phyloP scores from a whole-genome alignment of 2,329 filamentous ascomycete genomes.

The Epicoccum nigrum region DNA sequence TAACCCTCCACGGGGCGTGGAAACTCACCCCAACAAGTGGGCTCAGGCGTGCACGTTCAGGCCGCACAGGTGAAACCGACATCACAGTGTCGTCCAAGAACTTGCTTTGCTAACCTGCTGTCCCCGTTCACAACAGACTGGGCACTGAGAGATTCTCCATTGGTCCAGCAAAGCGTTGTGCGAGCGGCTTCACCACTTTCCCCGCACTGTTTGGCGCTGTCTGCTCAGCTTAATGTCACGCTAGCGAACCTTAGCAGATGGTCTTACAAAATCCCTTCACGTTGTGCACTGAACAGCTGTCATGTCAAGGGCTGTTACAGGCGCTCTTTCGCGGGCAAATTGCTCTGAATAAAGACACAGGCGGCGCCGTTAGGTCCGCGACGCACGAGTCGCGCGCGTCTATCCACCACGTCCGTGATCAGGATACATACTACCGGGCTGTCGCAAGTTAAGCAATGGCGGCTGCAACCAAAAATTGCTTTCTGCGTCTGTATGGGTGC shows the following conservation, averaged over 20 bases:
- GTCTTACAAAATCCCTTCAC: constrained; percentile 1
- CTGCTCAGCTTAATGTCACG: constrained; percentile 22
- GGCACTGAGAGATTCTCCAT: constrained; percentile 16
- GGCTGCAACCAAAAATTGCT: constrained; percentile 28
- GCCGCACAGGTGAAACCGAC: constrained; percentile 21
- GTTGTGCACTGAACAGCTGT: constrained; percentile 6
- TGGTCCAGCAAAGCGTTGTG: constrained; percentile 22
- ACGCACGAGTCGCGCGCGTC: constrained; percentile 19
- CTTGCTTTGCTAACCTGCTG: constrained; percentile 10
- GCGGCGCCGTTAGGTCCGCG: constrained; percentile 2
- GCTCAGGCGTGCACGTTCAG: constrained; percentile 3
- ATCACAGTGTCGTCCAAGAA: constrained; percentile 1
- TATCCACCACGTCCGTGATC: too few species aligned
- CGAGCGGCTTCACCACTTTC: constrained; percentile 31
- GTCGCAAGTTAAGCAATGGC: constrained; percentile 13
- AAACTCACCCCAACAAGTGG: constrained; percentile 1
- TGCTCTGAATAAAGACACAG: neutral
- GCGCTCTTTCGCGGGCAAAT: neutral
- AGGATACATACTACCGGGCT: too few species aligned
- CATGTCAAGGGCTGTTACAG: constrained; percentile 14
- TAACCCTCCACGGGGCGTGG: constrained; percentile 14
- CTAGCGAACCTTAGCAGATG: constrained; percentile 28
- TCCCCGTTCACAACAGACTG: constrained; percentile 3
- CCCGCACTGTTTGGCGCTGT: constrained; percentile 37
- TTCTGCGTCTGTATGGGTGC: constrained; percentile 17